Evolutionary conservation across 805 yeast species (phyloP), one percentile per base, ranked within the genome.

Genomic region (Zygotorulaspora danielsina): DNA sequence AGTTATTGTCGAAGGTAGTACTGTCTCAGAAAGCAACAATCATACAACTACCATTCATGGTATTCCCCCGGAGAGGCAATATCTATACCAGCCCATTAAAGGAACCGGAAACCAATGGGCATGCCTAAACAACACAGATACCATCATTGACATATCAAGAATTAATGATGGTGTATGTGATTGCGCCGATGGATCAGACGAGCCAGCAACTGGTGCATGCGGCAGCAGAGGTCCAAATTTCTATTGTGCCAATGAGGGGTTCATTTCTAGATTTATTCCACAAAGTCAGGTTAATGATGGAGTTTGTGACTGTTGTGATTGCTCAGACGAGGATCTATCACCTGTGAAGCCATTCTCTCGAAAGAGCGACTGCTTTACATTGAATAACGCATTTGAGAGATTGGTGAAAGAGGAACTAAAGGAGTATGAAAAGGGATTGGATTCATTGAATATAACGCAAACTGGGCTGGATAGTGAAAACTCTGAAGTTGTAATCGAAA

Each of bases 111-210:
- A 77, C 1, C 60, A 68, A 34, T 90, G 93, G 86, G 62, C 67
- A 5, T 90, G 97, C 65, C 59, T 90, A 25, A 53, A 63, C 21
- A 72, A 84, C 53, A 81, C 93, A 0, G 72, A 76, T n/a, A 75
- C 87, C 4, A 68, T 67, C 15, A 63, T 90, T 13, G 69, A 79
- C 28, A 67, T 69, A 36, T 66, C 66, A 25, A 84, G 79, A 54
- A 72, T 90, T 51, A 90, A 90, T 59, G 97, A 93, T 61, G 83
- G 88, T 51, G 81, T 73, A 55, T 90, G 97, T 64, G 97, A 93
- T 55, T 90, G 97, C 66, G 97, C 97, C 0, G 98, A 93, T 64
- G 97, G 97, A 0, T 79, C 89, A 4, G 98, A 93, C 65, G 97
- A 93, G 61, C 96, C 97, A 0, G 97, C 97, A 0, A 90, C 97